Percentiles rank a stretch among this genome's conserved stretches.
Conservation (phyloP, 2,329 filamentous ascomycete species). For the Colletotrichum godetiae region DNA sequence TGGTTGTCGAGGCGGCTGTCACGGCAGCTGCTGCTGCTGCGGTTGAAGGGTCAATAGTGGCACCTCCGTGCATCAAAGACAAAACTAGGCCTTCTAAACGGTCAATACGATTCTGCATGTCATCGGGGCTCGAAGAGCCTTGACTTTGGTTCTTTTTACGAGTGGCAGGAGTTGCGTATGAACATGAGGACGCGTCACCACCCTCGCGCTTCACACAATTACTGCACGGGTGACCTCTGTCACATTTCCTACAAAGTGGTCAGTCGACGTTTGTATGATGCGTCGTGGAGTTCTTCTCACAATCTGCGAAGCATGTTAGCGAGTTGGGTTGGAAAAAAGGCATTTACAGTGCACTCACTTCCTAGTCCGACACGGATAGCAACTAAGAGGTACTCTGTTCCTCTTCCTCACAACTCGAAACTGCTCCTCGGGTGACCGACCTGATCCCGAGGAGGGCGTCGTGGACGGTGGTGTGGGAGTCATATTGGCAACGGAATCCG, state of each 20-base stretch:
- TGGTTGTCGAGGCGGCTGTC: constrained; percentile 37
- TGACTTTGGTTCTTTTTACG: constrained; percentile 80
- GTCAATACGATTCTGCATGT: constrained; percentile 99
- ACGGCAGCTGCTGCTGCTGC: constrained; percentile 45
- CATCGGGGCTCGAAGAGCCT: constrained; percentile 77
- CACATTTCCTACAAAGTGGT: constrained; percentile 80
- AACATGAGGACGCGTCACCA: constrained; percentile 82
- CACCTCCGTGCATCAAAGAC: constrained; percentile 91
- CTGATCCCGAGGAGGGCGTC: constrained; percentile 76
- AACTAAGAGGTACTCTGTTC: constrained; percentile 92
- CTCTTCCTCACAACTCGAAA: constrained; percentile 91
- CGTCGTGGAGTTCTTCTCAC: constrained; percentile 39
- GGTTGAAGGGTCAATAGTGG: constrained; percentile 57
- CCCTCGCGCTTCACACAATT: constrained; percentile 95
- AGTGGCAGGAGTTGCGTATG: constrained; percentile 78
- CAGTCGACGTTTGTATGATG: constrained; percentile 3
- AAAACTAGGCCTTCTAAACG: constrained; percentile 91
- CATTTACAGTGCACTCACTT: constrained; percentile 69
- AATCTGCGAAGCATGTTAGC: constrained; percentile 47
- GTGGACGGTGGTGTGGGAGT: constrained; percentile 83
- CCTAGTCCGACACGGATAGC: constrained; percentile 88
- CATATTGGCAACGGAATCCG: constrained; percentile 60
- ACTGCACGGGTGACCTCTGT: constrained; percentile 89
- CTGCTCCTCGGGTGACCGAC: constrained; percentile 84
- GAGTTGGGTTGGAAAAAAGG: constrained; percentile 7